phyloP scores from a whole-genome alignment of 1,139 yeast genomes.

The Zygosaccharomyces sapae region DNA sequence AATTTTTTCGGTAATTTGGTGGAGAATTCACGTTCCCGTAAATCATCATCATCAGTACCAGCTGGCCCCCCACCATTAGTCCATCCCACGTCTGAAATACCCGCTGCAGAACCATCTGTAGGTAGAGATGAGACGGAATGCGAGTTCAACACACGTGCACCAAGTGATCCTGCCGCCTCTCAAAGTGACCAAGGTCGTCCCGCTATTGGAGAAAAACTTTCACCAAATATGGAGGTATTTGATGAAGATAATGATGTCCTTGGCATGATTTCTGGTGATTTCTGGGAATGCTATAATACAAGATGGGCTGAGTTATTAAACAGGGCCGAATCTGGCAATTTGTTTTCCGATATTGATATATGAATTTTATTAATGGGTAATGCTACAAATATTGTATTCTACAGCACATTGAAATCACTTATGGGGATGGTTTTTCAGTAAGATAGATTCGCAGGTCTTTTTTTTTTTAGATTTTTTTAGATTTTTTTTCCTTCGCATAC shows the following conservation, averaged over 20 bases:
- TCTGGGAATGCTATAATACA: slow-evolving; percentile 22
- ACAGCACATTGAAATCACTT: background rate
- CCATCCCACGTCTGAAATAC: background rate
- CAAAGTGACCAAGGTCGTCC: no score
- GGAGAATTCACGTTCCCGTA: background rate
- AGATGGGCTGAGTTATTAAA: slow-evolving; percentile 23
- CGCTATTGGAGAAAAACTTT: background rate
- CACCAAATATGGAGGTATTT: background rate
- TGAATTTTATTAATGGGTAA: background rate
- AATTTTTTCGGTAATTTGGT: background rate
- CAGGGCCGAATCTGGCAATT: slow-evolving; percentile 8
- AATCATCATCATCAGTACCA: background rate
- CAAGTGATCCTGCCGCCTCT: no score
- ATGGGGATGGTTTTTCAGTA: background rate
- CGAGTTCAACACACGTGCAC: no score
- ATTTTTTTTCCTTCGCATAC: background rate
- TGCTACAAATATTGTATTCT: background rate
- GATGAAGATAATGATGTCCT: slow-evolving; percentile 13
- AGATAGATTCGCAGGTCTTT: background rate
- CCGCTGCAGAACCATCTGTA: no score
- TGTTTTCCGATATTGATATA: slow-evolving; percentile 6
- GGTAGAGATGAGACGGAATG: no score
- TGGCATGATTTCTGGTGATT: slow-evolving; percentile 20
- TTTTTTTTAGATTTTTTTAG: background rate
- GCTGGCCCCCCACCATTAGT: background rate